These are phyloP conservation scores for Chytridium lagenaria DNA, from an alignment of 371 early-diverging fungal genomes.

Conservation along the genomic window DNA sequence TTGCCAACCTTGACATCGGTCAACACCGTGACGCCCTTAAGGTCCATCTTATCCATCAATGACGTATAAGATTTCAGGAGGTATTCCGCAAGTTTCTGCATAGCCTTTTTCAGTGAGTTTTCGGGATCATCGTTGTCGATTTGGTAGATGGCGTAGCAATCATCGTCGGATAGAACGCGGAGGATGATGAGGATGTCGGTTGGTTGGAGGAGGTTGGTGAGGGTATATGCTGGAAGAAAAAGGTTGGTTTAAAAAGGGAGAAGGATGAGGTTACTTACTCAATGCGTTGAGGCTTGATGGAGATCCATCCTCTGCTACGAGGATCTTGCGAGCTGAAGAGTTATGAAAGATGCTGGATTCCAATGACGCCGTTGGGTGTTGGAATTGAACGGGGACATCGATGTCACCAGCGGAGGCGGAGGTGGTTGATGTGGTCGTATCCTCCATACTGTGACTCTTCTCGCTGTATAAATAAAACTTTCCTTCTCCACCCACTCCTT, in stretches of 20 bases:
- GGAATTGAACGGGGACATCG: neutral
- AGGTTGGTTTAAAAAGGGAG: no score
- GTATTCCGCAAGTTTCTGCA: slow-evolving; percentile 3
- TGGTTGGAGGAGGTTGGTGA: neutral
- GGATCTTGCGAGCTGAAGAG: neutral
- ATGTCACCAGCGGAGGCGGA: neutral
- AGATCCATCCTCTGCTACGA: slow-evolving; percentile 15
- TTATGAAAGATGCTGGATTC: neutral
- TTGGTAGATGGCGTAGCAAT: neutral
- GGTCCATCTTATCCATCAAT: neutral
- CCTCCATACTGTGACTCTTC: no score
- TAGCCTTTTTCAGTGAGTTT: neutral
- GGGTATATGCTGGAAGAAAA: neutral
- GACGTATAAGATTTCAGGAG: neutral
- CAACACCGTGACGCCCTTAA: slow-evolving; percentile 11
- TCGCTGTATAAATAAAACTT: no score
- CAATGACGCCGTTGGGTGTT: neutral
- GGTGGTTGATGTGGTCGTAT: no score
- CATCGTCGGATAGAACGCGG: slow-evolving; percentile 14
- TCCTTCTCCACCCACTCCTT: no score
- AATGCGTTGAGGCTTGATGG: neutral
- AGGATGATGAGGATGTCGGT: neutral
- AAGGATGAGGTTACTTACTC: no score
- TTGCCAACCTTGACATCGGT: slow-evolving; percentile 7
- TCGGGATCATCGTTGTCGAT: neutral